Evolutionary conservation across 164 flowering plant genomes (phyloP).

Genomic region (Magnolia officinalis): DNA sequence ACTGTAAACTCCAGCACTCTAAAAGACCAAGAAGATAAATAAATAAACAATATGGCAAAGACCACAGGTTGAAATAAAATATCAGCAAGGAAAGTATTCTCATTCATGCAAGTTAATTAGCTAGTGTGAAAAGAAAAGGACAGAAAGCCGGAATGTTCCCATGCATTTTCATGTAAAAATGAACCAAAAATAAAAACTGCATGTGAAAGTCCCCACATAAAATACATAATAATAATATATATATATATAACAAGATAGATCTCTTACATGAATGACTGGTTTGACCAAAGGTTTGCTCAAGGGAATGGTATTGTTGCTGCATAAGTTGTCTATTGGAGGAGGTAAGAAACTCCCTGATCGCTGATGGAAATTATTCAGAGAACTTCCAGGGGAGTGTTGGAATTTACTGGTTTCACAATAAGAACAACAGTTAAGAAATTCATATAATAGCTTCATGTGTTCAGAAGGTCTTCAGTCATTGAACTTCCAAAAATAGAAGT

Average conservation of each 20-base stretch:
- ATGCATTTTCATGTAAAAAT: background rate
- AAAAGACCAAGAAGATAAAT: background rate
- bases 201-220: too few relatives aligned
- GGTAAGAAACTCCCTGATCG: slow-evolving; percentile 13
- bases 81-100: background rate
- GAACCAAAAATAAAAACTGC: background rate
- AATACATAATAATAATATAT: too few relatives aligned
- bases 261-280: slow-evolving; percentile 2
- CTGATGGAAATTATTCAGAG: slow-evolving; percentile 6
- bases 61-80: background rate
- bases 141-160: background rate
- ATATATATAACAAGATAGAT: background rate
- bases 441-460: background rate
- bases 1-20: slow-evolving; percentile 2
- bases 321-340: slow-evolving; percentile 11
- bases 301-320: background rate
- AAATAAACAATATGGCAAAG: background rate
- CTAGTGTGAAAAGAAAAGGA: background rate
- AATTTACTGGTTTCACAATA: slow-evolving; percentile 6
- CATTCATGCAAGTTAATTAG: background rate
- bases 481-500: too few relatives aligned
- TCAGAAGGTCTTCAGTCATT: background rate
- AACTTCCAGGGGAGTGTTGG: slow-evolving; percentile 7
- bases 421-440: background rate
- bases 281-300: slow-evolving; percentile 4